Conservation (phyloP, 1,284 basidiomycete genomes). For the Erythrobasidium hasegawianum region DNA sequence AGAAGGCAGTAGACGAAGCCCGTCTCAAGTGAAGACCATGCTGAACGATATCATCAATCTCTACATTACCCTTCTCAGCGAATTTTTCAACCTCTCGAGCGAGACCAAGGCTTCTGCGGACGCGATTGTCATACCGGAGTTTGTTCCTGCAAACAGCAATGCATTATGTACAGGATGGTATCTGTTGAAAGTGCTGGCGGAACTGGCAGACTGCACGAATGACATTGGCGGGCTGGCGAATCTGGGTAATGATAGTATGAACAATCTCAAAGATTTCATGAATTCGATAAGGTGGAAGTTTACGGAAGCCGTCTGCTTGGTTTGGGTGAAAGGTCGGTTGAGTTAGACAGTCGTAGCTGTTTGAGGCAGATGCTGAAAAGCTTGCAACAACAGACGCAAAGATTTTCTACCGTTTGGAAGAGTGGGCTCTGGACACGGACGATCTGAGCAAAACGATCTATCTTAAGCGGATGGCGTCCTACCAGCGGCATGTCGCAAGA, state of each 20-base stretch:
- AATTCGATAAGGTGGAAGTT: conserved; percentile 85
- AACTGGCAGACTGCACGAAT: conserved; percentile 77
- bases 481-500: conserved; percentile 76
- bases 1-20: conserved; percentile 42
- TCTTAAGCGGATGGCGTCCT: conserved; percentile 70
- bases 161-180: conserved; percentile 79
- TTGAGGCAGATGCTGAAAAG: background rate
- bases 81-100: conserved; percentile 79
- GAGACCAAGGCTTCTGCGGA: conserved; percentile 59
- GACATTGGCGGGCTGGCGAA: conserved; percentile 75
- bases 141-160: conserved; percentile 71
- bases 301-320: conserved; percentile 69
- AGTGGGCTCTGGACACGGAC: conserved; percentile 65
- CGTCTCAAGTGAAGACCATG: conserved; percentile 82
- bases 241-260: conserved; percentile 55
- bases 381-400: conserved; percentile 64
- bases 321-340: conserved; percentile 74
- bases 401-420: conserved; percentile 78
- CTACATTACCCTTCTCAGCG: conserved; percentile 78
- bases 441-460: conserved; percentile 54
- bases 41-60: conserved; percentile 82
- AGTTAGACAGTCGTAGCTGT: conserved; percentile 17
- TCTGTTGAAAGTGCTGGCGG: conserved; percentile 70
- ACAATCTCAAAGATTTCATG: conserved; percentile 67
- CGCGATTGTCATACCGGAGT: conserved; percentile 53